Base-by-base conservation (phyloP, 1,284 basidiomycete genomes). In the Tausonia pullulans region DNA sequence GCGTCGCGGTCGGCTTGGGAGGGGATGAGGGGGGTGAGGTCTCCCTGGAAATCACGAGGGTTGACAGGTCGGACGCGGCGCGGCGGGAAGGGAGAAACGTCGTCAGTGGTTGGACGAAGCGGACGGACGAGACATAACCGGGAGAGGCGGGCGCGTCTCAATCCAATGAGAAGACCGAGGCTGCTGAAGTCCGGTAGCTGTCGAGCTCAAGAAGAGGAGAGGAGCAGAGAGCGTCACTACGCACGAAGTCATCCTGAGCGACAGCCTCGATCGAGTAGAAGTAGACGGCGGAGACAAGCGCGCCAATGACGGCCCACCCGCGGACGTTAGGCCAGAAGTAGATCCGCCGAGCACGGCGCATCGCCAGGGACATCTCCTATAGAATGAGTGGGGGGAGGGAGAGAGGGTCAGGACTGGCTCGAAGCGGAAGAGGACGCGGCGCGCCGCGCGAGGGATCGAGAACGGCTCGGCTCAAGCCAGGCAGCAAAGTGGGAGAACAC, bases 211-310 rank as follows among this genome's bases (percentile, higher is more conserved):
- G 46, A 52, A 50, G 27, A 40, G 40, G 27, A 40, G 9, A 39
- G 43, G 16, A 9, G 45, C 40, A 9, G 54, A 9, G 45, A 54
- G 44, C 3, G 27, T 27, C 27, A 41, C 40, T 2, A 73, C 75
- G 66, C 63, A 78, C 87, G 74, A 95, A 95, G 65, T 87, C 86
- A 72, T 96, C 93, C 74, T 96, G 92, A 74, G 88, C 90, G 66
- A 96, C 92, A 10, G 92, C 91, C 53, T 84, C 83, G 74, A 98
- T 94, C 13, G 92, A 94, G 77, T 97, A 98, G 8, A 84, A 82
- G 83, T 92, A 98, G 14, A 96, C 85, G 54, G 84, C 80, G 65
- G 97, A 82, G 3, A 80, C 73, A 8, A 58, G 6, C 49, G 53
- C 43, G 50, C 60, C 60, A 27, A 27, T 27, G 27, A 27, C 27